Evolutionary conservation across 345 rosid genomes (phyloP).

Genomic region (Raphanus raphanistrum): DNA sequence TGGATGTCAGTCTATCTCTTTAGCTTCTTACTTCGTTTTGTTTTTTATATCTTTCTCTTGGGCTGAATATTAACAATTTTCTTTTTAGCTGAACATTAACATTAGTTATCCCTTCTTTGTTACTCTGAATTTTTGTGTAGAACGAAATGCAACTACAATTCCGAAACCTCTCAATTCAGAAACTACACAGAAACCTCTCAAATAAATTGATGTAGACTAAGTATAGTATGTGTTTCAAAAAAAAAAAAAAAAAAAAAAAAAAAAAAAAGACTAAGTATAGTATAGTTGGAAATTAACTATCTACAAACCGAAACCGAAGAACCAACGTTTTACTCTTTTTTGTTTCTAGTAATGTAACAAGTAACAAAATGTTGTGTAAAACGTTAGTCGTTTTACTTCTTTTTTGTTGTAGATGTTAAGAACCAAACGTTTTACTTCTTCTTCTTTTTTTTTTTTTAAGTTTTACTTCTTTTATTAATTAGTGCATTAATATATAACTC

Average conservation of each 20-base stretch:
- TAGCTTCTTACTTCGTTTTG: conserved; percentile 23
- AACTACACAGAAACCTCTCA: conserved; percentile 3
- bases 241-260: too few relatives aligned
- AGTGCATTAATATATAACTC: not conserved
- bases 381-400: not conserved
- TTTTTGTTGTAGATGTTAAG: not conserved
- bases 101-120: not conserved
- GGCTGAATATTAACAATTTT: not conserved
- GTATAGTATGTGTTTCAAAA: too few relatives aligned
- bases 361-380: not conserved
- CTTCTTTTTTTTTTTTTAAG: too few relatives aligned
- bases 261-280: too few relatives aligned
- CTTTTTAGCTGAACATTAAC: not conserved
- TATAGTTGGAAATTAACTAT: not conserved
- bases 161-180: not conserved
- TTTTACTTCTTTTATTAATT: not conserved
- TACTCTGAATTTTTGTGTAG: not conserved
- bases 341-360: not conserved
- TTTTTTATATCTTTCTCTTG: not conserved
- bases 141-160: not conserved
- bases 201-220: not conserved
- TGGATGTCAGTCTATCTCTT: conserved; percentile 41
- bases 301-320: not conserved
- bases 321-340: not conserved
- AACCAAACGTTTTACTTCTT: not conserved